Evolutionary conservation across 306 rosid species (phyloP), one percentile per base, ranked within the genome.

Genomic region (Rubus idaeus): DNA sequence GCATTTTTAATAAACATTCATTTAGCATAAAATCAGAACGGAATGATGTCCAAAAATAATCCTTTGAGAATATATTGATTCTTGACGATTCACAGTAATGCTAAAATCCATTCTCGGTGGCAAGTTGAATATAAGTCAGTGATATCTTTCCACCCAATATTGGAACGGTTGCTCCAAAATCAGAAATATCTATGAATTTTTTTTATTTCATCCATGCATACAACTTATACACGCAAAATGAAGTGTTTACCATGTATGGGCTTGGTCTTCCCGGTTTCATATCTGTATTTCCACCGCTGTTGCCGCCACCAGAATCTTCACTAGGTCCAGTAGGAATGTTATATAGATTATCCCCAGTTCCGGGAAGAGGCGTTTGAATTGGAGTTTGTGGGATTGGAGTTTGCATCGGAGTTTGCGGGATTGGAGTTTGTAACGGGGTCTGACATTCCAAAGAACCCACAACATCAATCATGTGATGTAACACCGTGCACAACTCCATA

Each of bases 361-460:
- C 96, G 0, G 99, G 97, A 67, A 95, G 83, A 77, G 97, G 97
- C 41, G 99, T 93, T 79, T 91, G 99, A 75, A 87, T 87, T 35
- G 99, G 99, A 75, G 99, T 96, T 83, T 91, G 98, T 77, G 69
- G 69, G 10, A 26, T 87, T 18, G 98, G 98, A 75, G 98, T 94
- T 83, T 91, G 98, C 75, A 91, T 49, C 0, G 98, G 98, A 9
- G 98, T 93, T 94, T 91, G 46, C 46, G 46, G 46, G 5, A 42
- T 87, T 30, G 98, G 98, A 76, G 99, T 96, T 83, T 89, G 99
- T 76, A 89, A 45, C 0, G 99, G 99, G 8, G 99, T 96, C 78
- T 75, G 41, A 73, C 71, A 83, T 44, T 82, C 26, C 56, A 58
- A 87, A 82, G 64, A 86, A 5, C 63, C 68, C 81, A 40, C 47